Percentiles rank a stretch among this genome's conserved stretches.
Evolutionary conservation across 257 asterid species (phyloP).

Genomic region (Primulina eburnea): DNA sequence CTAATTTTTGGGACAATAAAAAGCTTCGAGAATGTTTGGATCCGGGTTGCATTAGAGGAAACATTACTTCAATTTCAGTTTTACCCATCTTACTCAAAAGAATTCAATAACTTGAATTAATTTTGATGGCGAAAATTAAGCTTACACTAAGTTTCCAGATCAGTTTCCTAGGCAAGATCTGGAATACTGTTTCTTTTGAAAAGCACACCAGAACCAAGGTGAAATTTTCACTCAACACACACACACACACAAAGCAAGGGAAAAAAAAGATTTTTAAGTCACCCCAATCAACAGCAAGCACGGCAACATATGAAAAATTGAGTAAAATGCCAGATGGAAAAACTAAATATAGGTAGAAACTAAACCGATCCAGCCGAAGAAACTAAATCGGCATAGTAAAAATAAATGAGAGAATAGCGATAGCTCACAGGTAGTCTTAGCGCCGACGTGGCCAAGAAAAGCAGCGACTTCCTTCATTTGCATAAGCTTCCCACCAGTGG

Average conservation of each 20-base stretch:
- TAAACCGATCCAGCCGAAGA: too few species aligned
- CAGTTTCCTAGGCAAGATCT: neutral
- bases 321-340: neutral
- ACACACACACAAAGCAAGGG: too few species aligned
- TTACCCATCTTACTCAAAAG: neutral
- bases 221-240: too few species aligned
- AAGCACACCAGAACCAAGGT: neutral
- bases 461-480: conserved; percentile 85
- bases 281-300: neutral
- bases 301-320: too few species aligned
- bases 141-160: neutral
- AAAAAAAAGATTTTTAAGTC: neutral
- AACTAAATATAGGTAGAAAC: neutral
- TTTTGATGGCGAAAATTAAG: neutral
- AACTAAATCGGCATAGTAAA: neutral
- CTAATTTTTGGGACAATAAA: too few species aligned
- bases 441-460: conserved; percentile 81
- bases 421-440: conserved; percentile 71
- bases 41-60: neutral
- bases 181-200: neutral
- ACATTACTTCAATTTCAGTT: neutral
- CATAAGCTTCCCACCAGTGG: conserved; percentile 27
- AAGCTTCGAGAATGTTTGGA: too few species aligned
- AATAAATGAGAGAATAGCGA: neutral
- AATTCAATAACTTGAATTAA: neutral